A percentile compares a stretch with the other conserved stretches of the same genome.
Conservation (phyloP, 371 early-diverging fungal genomes). For the Actinomortierella wolfii region DNA sequence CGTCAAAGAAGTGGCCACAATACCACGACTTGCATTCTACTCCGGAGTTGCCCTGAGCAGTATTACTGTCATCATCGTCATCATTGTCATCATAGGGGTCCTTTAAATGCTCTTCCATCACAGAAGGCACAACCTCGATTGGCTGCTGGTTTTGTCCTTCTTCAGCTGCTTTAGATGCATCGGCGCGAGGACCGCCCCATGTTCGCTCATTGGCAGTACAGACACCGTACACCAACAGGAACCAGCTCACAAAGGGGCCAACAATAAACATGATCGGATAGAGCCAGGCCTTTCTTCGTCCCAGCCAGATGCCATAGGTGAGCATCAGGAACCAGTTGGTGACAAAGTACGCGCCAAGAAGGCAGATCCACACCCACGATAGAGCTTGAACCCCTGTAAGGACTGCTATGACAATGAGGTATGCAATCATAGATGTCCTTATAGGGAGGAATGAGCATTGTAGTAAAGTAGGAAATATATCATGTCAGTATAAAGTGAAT, state of each 20-base stretch:
- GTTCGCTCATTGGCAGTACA: slow-evolving; percentile 32
- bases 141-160: not conserved
- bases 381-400: slow-evolving; percentile 8
- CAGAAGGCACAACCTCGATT: not conserved
- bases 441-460: too few species aligned
- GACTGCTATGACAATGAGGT: slow-evolving; percentile 9
- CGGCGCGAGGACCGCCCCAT: slow-evolving; percentile 37
- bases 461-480: too few species aligned
- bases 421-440: slow-evolving; percentile 24
- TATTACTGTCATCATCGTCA: too few species aligned
- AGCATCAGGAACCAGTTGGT: slow-evolving; percentile 20
- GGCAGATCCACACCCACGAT: slow-evolving; percentile 15
- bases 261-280: slow-evolving; percentile 23
- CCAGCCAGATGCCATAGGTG: slow-evolving; percentile 19
- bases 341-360: slow-evolving; percentile 15
- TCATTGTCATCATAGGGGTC: too few species aligned
- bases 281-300: slow-evolving; percentile 21
- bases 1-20: too few species aligned
- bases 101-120: not conserved
- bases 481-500: too few species aligned
- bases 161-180: slow-evolving; percentile 7
- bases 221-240: slow-evolving; percentile 25
- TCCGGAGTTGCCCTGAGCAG: too few species aligned
- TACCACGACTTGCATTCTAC: too few species aligned
- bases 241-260: slow-evolving; percentile 26